Percentiles rank a stretch among this genome's conserved stretches.
phyloP scores from a whole-genome alignment of 1,139 yeast genomes.

The Scheffersomyces segobiensis region DNA sequence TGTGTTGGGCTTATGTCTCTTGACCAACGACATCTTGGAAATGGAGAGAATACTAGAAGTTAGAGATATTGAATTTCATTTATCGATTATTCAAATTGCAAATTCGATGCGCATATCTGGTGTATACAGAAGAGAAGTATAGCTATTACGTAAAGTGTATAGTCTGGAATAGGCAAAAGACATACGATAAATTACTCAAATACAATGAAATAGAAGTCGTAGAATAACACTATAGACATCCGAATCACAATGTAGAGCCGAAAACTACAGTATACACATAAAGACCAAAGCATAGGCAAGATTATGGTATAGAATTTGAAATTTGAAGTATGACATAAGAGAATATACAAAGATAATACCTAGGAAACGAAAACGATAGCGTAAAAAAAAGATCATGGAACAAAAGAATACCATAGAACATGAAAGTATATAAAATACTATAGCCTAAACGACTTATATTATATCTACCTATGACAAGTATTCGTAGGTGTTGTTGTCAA shows the following conservation, averaged over 20 bases:
- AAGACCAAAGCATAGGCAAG: too few relatives aligned
- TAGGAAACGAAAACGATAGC: not conserved
- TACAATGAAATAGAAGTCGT: too few relatives aligned
- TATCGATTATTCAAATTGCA: not conserved
- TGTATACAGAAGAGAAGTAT: not conserved
- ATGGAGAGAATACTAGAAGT: not conserved
- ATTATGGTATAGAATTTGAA: too few relatives aligned
- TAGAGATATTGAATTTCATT: not conserved
- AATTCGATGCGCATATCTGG: not conserved
- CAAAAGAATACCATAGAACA: not conserved
- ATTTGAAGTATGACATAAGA: too few relatives aligned
- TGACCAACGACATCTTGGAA: slow-evolving; percentile 21
- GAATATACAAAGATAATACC: not conserved
- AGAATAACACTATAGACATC: too few relatives aligned
- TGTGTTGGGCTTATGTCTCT: slow-evolving; percentile 16
- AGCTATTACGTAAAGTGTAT: too few relatives aligned
- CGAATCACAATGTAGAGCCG: too few relatives aligned
- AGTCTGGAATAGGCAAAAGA: too few relatives aligned
- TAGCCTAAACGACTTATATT: not conserved
- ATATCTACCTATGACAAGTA: slow-evolving; percentile 60
- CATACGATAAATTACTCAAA: too few relatives aligned
- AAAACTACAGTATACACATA: too few relatives aligned
- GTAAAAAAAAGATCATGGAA: not conserved
- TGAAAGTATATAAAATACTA: not conserved
- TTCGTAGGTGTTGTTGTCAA: slow-evolving; percentile 73